phyloP scores from a whole-genome alignment of 805 yeast genomes.

The Priceomyces medius region DNA sequence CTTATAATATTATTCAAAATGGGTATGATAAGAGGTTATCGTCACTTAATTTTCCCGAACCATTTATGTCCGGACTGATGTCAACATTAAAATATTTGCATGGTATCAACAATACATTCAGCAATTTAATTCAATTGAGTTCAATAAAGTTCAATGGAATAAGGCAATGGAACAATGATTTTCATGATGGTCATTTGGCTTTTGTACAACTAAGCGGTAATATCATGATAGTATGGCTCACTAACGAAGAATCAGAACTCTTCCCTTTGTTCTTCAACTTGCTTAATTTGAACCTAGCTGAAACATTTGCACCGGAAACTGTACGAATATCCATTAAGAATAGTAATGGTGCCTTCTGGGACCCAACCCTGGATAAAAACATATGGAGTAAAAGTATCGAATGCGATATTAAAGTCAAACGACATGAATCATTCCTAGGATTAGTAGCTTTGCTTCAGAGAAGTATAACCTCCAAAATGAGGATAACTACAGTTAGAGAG shows the following conservation, averaged over 20 bases:
- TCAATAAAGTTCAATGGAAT: conserved; percentile 2
- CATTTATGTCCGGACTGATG: conserved; percentile 6
- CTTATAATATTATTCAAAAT: neutral
- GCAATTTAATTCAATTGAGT: conserved; percentile 12
- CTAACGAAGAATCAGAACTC: conserved; percentile 1
- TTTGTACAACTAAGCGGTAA: conserved; percentile 11
- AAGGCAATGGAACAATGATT: conserved; percentile 7
- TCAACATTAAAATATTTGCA: conserved; percentile 5
- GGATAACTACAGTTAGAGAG: neutral
- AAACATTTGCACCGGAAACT: conserved; percentile 1
- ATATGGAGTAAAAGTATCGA: neutral
- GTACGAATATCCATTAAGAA: conserved; percentile 3
- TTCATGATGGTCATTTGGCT: conserved; percentile 5
- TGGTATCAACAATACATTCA: conserved; percentile 6
- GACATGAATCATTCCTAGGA: neutral
- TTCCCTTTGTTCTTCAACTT: conserved; percentile 7
- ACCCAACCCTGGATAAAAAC: neutral
- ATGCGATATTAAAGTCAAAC: conserved; percentile 1
- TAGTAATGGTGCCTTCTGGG: neutral
- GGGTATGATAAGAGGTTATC: neutral
- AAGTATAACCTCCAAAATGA: neutral
- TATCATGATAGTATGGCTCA: conserved; percentile 11
- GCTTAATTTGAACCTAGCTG: conserved; percentile 5
- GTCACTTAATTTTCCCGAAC: conserved; percentile 1
- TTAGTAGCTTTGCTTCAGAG: neutral